Evolutionary conservation across 495 filamentous ascomycete species (phyloP), one percentile per base, ranked within the genome.

Genomic region (Bathelium albidoporum): DNA sequence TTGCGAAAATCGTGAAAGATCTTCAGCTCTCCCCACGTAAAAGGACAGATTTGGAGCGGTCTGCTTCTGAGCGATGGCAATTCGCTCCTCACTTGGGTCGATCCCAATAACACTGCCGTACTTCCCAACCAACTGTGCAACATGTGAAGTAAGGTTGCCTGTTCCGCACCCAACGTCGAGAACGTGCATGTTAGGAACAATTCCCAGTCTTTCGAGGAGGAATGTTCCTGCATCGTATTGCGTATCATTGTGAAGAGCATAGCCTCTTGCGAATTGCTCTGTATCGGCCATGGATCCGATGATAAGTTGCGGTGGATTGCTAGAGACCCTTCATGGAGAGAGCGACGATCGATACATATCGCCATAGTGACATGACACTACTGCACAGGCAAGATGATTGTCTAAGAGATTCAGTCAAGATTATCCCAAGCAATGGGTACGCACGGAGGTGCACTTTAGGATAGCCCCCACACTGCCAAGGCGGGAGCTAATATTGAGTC

Each of bases 131-230:
- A 49, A 5, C 14, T 49, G 11, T 22, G 44, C 44, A 49, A 61
- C 18, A 32, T 43, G 32, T 10, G 18, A 14, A 43, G 59, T 61
- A 20, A 61, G 59, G 34, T 61, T 61, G 12, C 59, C 59, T 12
- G 59, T 34, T 44, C 59, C 59, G 32, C 59, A 61, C 18, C 59
- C 59, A 20, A 61, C 59, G 32, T 61, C 59, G 26, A 61, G 59
- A 26, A 61, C 36, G 18, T 26, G 28, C 59, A 43, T 61, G 32
- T 32, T 32, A 11, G 29, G 31, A 10, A 39, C 16, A 28, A 61
- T 24, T 3, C 22, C 32, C 18, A 61, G 41, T 24, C 34, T 61
- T 41, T 61, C 4, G 36, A 61, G 29, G 12, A 61, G 59, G 26
- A 61, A 61, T 18, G 24, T 7, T 34, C 59, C 59, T 16, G 59